Conservation (phyloP, 768 basidiomycete species). For the Amanita exitialis region DNA sequence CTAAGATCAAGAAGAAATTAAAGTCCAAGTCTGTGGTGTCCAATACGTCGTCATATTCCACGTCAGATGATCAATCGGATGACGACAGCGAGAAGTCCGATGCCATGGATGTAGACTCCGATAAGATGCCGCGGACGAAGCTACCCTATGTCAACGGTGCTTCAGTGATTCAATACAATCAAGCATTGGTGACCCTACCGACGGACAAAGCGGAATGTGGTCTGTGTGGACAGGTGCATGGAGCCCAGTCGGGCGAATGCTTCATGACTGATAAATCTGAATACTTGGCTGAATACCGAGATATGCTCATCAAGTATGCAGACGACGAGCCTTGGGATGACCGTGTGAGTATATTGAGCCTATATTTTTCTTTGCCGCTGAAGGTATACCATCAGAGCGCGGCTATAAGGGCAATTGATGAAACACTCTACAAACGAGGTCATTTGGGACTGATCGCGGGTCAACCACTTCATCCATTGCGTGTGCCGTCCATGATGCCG, state of each 20-base stretch:
- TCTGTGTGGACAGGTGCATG: constrained; percentile 50
- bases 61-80: constrained; percentile 19
- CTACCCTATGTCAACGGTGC: not conserved
- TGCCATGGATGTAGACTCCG: constrained; percentile 10
- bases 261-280: constrained; percentile 55
- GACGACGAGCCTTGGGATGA: constrained; percentile 58
- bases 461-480: constrained; percentile 53
- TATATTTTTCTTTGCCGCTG: not conserved
- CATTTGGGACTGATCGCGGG: constrained; percentile 45
- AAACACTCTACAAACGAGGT: constrained; percentile 46
- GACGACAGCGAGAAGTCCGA: constrained; percentile 14
- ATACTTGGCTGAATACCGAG: constrained; percentile 60
- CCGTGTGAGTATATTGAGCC: constrained; percentile 32
- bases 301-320: constrained; percentile 53
- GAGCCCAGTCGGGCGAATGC: constrained; percentile 36
- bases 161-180: not conserved
- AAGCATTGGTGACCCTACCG: not conserved
- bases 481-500: constrained; percentile 14
- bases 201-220: constrained; percentile 32
- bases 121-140: not conserved
- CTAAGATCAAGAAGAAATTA: constrained; percentile 11
- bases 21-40: constrained; percentile 15
- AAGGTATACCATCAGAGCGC: constrained; percentile 25
- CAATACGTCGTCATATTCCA: constrained; percentile 23
- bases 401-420: constrained; percentile 64